Evolutionary conservation across 2,329 filamentous ascomycete genomes (phyloP).

Genomic region (Ceratocystis papillata): DNA sequence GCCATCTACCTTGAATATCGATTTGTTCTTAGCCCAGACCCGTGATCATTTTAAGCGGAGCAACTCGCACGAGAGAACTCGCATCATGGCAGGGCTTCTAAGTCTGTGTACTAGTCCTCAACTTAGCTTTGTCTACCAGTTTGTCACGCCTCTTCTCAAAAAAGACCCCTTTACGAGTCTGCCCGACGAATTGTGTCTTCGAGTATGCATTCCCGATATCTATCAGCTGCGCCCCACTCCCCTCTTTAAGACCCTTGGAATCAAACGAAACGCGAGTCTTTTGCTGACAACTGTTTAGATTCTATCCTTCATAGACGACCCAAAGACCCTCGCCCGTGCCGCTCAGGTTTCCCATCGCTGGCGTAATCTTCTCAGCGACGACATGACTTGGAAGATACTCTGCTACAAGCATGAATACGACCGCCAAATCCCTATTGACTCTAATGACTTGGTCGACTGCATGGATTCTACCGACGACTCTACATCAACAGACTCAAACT

Average conservation of each 20-base stretch:
- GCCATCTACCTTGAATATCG: neutral
- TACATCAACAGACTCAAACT: neutral
- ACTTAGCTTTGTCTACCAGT: conserved; percentile 90
- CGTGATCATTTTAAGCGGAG: conserved; percentile 70
- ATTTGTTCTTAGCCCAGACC: conserved; percentile 63
- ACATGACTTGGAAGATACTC: conserved; percentile 96
- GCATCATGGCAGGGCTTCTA: conserved; percentile 74
- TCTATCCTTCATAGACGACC: conserved; percentile 92
- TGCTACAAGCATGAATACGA: conserved; percentile 91
- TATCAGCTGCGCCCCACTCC: neutral
- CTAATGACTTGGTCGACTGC: neutral
- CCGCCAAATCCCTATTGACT: conserved; percentile 44
- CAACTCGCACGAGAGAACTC: conserved; percentile 63
- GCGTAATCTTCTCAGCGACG: conserved; percentile 86
- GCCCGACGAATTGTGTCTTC: conserved; percentile 82
- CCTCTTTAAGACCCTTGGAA: neutral
- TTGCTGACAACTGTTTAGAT: conserved; percentile 44
- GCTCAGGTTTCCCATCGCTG: conserved; percentile 94
- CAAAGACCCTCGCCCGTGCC: conserved; percentile 80
- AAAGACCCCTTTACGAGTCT: conserved; percentile 91
- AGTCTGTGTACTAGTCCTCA: conserved; percentile 93
- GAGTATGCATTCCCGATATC: conserved; percentile 41
- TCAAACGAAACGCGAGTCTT: too few relatives aligned
- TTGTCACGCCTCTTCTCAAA: conserved; percentile 86
- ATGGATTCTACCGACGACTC: conserved; percentile 1